Percentiles rank a stretch among this genome's conserved stretches.
These are phyloP conservation scores for Wickerhamomyces kurtzmanii DNA, from an alignment of 805 yeast species.

Conservation along the genomic window DNA sequence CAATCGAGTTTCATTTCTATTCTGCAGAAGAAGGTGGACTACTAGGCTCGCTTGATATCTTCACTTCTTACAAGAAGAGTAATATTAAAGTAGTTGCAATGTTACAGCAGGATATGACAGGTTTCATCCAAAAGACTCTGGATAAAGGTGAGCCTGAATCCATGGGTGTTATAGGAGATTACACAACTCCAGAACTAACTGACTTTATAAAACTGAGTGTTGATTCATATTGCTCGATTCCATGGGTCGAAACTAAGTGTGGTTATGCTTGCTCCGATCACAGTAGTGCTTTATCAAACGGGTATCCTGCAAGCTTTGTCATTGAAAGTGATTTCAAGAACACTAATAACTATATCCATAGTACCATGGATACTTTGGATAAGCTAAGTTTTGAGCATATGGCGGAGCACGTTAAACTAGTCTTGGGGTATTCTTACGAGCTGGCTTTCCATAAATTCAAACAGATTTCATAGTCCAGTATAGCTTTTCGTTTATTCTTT, in stretches of 20 bases:
- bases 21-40: constrained; percentile 93
- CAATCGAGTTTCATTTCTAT: constrained; percentile 89
- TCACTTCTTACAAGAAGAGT: constrained; percentile 38
- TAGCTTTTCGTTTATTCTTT: neutral
- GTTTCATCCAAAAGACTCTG: constrained; percentile 52
- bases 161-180: constrained; percentile 77
- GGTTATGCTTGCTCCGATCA: constrained; percentile 95
- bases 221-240: constrained; percentile 52
- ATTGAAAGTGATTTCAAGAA: constrained; percentile 65
- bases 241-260: constrained; percentile 67
- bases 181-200: constrained; percentile 44
- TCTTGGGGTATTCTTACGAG: constrained; percentile 66
- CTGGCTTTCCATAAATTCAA: constrained; percentile 32
- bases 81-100: constrained; percentile 57
- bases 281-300: constrained; percentile 73
- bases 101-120: constrained; percentile 96
- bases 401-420: constrained; percentile 70
- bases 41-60: constrained; percentile 77
- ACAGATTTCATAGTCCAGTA: constrained; percentile 1
- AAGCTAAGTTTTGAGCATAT: constrained; percentile 71
- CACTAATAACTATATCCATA: constrained; percentile 66
- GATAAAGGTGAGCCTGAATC: constrained; percentile 39
- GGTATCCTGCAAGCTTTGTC: constrained; percentile 78
- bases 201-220: constrained; percentile 54
- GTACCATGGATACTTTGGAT: constrained; percentile 72